Percentiles rank a stretch among this genome's conserved stretches.
Evolutionary conservation across 2,329 filamentous ascomycete species (phyloP).

Genomic region (Aaosphaeria arxii): DNA sequence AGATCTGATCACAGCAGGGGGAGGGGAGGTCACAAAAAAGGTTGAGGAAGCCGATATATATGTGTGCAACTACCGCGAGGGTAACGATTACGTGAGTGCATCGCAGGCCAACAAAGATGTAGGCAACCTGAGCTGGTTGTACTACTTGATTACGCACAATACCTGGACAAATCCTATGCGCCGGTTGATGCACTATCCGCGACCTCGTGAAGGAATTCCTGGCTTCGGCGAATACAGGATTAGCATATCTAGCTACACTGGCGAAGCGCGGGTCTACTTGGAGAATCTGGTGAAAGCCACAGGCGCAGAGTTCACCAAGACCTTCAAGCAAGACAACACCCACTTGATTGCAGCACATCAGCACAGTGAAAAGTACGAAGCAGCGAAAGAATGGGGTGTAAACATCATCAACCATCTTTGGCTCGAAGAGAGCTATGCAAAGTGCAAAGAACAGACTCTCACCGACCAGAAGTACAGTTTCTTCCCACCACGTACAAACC

Average conservation of each 20-base stretch:
- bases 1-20: conserved; percentile 68
- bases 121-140: conserved; percentile 91
- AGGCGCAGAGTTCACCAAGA: conserved; percentile 89
- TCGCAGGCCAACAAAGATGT: conserved; percentile 77
- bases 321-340: conserved; percentile 91
- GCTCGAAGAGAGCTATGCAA: conserved; percentile 96
- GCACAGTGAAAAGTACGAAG: conserved; percentile 87
- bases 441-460: conserved; percentile 71
- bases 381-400: conserved; percentile 89
- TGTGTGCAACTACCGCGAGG: conserved; percentile 83
- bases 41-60: conserved; percentile 76
- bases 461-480: conserved; percentile 75
- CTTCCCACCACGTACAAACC: conserved; percentile 85
- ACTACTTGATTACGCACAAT: conserved; percentile 84
- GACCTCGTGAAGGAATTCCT: conserved; percentile 72
- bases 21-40: conserved; percentile 64
- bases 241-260: conserved; percentile 93
- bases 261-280: conserved; percentile 87
- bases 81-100: conserved; percentile 72
- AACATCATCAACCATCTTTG: conserved; percentile 91
- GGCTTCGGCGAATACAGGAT: conserved; percentile 77
- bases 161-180: conserved; percentile 82
- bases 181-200: conserved; percentile 84
- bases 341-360: conserved; percentile 90
- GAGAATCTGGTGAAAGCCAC: conserved; percentile 85